These are phyloP conservation scores for Saturnispora besseyi DNA, from an alignment of 805 yeast species.

Conservation along the genomic window DNA sequence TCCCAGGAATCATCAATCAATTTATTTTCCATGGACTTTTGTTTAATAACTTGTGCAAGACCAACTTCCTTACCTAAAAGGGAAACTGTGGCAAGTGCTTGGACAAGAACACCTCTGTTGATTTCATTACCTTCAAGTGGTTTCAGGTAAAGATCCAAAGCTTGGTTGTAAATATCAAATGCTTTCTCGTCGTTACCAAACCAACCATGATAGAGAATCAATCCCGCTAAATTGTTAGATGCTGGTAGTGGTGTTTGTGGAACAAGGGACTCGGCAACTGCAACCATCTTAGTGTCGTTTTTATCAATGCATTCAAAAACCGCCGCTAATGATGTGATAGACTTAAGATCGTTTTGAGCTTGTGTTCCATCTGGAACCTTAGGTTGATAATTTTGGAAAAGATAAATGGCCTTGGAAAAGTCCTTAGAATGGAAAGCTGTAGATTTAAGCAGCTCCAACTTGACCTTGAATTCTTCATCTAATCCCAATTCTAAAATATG, in stretches of 20 bases:
- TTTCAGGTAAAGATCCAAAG: conserved; percentile 17
- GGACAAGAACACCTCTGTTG: conserved; percentile 20
- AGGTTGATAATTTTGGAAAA: conserved; percentile 20
- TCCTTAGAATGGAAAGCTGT: conserved; percentile 21
- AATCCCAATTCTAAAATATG: conserved; percentile 13
- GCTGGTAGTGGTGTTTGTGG: conserved; percentile 24
- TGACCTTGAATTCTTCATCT: conserved; percentile 12
- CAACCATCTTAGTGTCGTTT: conserved; percentile 11
- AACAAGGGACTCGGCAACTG: conserved; percentile 22
- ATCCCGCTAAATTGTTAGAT: conserved; percentile 19
- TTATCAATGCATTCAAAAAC: conserved; percentile 19
- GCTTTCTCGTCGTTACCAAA: conserved; percentile 24
- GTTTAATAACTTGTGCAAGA: conserved; percentile 26
- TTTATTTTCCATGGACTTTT: conserved; percentile 21
- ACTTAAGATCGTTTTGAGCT: conserved; percentile 16
- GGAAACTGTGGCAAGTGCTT: conserved; percentile 21
- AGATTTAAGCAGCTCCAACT: conserved; percentile 15
- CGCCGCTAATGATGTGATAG: conserved; percentile 18
- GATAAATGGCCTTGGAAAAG: conserved; percentile 16
- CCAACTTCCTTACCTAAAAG: conserved; percentile 23
- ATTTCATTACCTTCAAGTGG: conserved; percentile 14
- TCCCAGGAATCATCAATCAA: conserved; percentile 20
- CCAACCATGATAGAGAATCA: conserved; percentile 23
- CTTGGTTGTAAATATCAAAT: conserved; percentile 26
- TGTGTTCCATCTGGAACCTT: conserved; percentile 19